Percentiles rank a stretch among this genome's conserved stretches.
phyloP scores from a whole-genome alignment of 805 yeast genomes.

The Saccharomycopsis babjevae region DNA sequence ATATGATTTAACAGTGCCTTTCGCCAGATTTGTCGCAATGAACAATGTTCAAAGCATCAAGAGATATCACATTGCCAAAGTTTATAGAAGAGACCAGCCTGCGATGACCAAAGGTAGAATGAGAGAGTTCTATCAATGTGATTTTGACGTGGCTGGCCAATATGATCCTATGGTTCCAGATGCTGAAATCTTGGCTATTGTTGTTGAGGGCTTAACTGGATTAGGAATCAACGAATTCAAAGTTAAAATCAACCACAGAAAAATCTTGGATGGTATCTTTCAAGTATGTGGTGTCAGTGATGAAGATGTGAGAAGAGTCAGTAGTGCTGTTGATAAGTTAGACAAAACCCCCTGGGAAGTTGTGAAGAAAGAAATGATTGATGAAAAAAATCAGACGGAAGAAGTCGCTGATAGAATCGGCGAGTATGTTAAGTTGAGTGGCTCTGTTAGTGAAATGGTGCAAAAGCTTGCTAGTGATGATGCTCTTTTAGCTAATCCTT shows the following conservation, averaged over 20 bases:
- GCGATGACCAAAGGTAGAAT: conserved; percentile 99
- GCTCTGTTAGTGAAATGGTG: conserved; percentile 58
- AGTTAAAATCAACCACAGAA: conserved; percentile 89
- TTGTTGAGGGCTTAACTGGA: conserved; percentile 75
- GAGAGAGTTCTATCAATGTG: conserved; percentile 99
- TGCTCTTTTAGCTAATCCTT: conserved; percentile 47
- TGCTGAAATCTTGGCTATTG: conserved; percentile 72
- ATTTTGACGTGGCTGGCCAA: conserved; percentile 90
- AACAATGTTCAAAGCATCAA: conserved; percentile 84
- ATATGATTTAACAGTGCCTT: conserved; percentile 96
- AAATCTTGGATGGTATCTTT: conserved; percentile 91
- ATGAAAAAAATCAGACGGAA: conserved; percentile 81
- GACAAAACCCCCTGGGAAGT: conserved; percentile 95
- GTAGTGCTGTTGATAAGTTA: conserved; percentile 92
- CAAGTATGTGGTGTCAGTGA: conserved; percentile 89
- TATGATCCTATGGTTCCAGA: conserved; percentile 96
- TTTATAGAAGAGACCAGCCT: conserved; percentile 98
- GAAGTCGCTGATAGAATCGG: conserved; percentile 93
- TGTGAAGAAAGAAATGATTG: conserved; percentile 85
- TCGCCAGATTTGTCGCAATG: conserved; percentile 95
- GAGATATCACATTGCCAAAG: conserved; percentile 95
- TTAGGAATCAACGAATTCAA: conserved; percentile 86
- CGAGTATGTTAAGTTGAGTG: conserved; percentile 77
- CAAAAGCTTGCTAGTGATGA: conserved; percentile 46
- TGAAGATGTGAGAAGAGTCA: conserved; percentile 86